phyloP scores from a whole-genome alignment of 768 basidiomycete genomes.

The Lactarius sp. region DNA sequence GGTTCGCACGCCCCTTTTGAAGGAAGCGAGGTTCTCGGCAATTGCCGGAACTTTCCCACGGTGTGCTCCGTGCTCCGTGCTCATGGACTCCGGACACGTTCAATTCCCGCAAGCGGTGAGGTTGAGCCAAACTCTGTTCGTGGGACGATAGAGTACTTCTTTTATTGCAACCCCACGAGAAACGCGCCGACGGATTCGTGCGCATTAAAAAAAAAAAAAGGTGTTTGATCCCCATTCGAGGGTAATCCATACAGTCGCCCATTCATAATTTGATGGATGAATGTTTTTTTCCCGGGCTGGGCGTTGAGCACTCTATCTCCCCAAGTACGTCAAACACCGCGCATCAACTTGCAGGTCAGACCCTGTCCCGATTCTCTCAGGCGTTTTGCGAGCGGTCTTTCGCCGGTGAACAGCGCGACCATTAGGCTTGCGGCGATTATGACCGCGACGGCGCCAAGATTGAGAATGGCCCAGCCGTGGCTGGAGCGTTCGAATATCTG shows the following conservation, averaged over 20 bases:
- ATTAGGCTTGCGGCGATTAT: slow-evolving; percentile 38
- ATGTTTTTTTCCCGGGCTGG: no score
- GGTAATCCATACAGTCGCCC: no score
- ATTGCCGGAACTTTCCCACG: slow-evolving; percentile 2
- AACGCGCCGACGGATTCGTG: no score
- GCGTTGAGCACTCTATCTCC: neutral
- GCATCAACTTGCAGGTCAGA: neutral
- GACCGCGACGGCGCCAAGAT: slow-evolving; percentile 43
- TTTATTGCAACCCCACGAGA: no score
- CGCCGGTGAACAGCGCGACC: slow-evolving; percentile 46
- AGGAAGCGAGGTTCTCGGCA: neutral
- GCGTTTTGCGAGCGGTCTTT: slow-evolving; percentile 24
- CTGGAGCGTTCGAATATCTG: slow-evolving; percentile 56
- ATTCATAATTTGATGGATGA: no score
- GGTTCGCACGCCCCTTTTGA: neutral
- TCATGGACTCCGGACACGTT: no score
- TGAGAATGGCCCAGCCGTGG: slow-evolving; percentile 59
- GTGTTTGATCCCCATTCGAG: no score
- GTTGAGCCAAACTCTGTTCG: no score
- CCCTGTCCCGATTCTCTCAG: neutral
- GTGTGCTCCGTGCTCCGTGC: no score
- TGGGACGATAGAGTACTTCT: no score
- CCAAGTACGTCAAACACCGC: neutral
- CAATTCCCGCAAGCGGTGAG: no score
- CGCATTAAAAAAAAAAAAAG: no score